Conservation (phyloP, 352 stramenopile genomes). For the Globisporangium takayamanum region DNA sequence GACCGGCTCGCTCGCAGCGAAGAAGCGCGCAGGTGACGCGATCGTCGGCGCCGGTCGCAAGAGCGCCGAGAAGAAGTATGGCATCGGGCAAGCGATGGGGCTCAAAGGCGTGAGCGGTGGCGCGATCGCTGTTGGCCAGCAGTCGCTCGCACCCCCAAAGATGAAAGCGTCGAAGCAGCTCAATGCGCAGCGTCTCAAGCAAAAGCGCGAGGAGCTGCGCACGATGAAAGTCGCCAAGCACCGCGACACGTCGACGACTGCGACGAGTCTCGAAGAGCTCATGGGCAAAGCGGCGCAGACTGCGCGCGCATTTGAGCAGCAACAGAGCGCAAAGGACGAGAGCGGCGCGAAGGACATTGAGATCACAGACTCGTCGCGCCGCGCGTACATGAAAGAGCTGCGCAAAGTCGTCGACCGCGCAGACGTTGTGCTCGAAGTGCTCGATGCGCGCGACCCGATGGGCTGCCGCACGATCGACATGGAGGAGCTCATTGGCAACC, state of each 20-base stretch:
- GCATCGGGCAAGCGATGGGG: conserved; percentile 3
- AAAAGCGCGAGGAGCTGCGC: conserved; percentile 65
- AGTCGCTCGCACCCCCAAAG: conserved; percentile 24
- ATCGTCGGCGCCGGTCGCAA: conserved; percentile 7
- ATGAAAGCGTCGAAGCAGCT: conserved; percentile 36
- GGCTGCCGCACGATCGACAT: conserved; percentile 90
- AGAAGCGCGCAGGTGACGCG: conserved; percentile 8
- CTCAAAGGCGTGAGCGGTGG: not conserved
- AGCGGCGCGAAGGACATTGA: conserved; percentile 22
- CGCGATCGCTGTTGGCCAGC: not conserved
- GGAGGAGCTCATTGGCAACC: conserved; percentile 92
- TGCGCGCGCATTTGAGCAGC: conserved; percentile 33
- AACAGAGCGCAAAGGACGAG: conserved; percentile 15
- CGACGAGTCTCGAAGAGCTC: conserved; percentile 46
- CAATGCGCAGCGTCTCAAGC: conserved; percentile 35
- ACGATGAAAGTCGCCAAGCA: conserved; percentile 38
- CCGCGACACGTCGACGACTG: conserved; percentile 23
- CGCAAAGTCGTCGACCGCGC: conserved; percentile 95
- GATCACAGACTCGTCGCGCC: conserved; percentile 85
- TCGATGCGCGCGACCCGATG: conserved; percentile 97
- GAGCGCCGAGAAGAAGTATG: conserved; percentile 5
- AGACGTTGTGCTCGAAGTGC: conserved; percentile 96
- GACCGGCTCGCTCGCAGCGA: conserved; percentile 9
- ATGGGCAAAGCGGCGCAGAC: conserved; percentile 36
- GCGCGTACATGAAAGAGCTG: conserved; percentile 94